Evolutionary conservation across 345 rosid species (phyloP), one percentile per base, ranked within the genome.

Genomic region (Aurinia saxatilis): DNA sequence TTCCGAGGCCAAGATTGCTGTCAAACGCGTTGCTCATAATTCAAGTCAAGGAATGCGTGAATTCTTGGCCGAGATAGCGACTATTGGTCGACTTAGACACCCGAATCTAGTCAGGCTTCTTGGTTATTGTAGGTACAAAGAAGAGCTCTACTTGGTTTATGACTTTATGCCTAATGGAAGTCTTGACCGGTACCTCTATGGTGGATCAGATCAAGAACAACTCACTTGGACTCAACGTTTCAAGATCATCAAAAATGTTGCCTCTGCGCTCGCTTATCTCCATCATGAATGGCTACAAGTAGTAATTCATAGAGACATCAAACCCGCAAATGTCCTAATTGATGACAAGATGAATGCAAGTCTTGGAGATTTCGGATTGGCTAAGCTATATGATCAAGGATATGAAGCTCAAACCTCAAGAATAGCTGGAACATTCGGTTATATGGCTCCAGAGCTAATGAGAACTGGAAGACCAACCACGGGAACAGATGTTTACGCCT

Each of bases 91-190:
- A 1, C 78, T 70, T 46, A 59, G 74, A 64, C 80, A 73, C 34
- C 72, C 75, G 29, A 82, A 78, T 45, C 78, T 80, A 2, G 79
- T 76, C 37, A 72, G 73, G 57, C 72, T 78, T 18, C 78, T 61
- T 40, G 86, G 86, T 4, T 81, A 80, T 78, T 81, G 86, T 12
- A 74, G 72, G 23, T 62, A 68, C 45, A 74, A 77, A 29, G 79
- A 73, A 38, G 79, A 74, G 39, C 75, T 81, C 56, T 61, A 74
- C 48, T 45, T 81, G 8, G 82, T 81, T 8, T 81, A 78, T 52
- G 86, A 81, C 52, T 60, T 62, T 36, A 76, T 81, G 83, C 83
- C 79, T 3, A 81, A 81, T 44, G 81, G 81, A 21, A 81, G 88
- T 54, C 79, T 82, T 38, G 84, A 82, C 72, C 58, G 27, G 67